Base-by-base conservation (phyloP, 2,329 filamentous ascomycete genomes). In the Trichoderma pleuroti region DNA sequence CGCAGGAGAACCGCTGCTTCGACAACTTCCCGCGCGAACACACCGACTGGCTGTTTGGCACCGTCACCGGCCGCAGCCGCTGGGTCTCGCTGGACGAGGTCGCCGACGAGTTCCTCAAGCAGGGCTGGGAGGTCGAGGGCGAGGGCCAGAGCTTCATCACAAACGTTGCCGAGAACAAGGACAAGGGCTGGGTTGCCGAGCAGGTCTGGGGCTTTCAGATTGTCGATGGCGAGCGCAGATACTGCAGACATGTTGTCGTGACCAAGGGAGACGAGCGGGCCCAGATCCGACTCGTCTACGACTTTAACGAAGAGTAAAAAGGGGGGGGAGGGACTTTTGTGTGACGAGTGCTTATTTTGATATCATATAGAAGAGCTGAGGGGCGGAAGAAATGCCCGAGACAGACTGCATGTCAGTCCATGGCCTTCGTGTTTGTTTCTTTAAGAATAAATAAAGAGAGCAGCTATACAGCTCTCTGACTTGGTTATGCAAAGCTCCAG, bases 11-110 rank as follows among this genome's bases (percentile, higher is more conserved):
- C 73, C 87, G 87, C 71, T 86, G 83, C 77, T 76, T 87, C 66
- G 87, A 89, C 82, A 77, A 80, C 78, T 75, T 75, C 68, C 80
- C 75, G 74, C 90, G 91, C 75, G 86, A 88, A 73, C 92, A 94
- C 83, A 83, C 82, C 28, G 93, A 97, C 84, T 90, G 90, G 85
- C 87, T 97, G 74, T 97, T 97, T 79, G 94, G 94, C 71, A 83
- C 82, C 69, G 86, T 96, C 73, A 83, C 84, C 65, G 92, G 91
- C 70, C 85, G 84, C 72, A 88, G 86, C 56, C 81, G 83, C 59
- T 89, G 86, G 78, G 74, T 87, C 71, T 77, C 76, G 12, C 77
- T 81, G 24, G 83, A 81, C 21, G 84, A 86, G 21, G 14, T 88
- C 46, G 79, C 82, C n/a, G 87, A 90, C 76, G 87, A 84, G 5